Evolutionary conservation across 2,329 filamentous ascomycete genomes (phyloP).

Genomic region (Alternaria arborescens): DNA sequence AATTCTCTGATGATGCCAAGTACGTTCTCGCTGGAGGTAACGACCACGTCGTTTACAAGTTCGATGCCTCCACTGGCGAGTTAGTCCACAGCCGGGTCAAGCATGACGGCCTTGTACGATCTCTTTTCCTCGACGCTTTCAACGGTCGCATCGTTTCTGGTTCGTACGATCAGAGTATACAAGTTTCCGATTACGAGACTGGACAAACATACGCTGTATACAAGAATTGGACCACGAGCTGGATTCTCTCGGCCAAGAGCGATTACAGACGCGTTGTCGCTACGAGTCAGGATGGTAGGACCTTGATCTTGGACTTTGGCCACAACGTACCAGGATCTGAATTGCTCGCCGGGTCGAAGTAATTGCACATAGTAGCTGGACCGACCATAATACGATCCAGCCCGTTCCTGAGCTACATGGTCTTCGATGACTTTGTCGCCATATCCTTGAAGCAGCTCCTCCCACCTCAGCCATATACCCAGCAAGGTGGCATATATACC

Average conservation of each 20-base stretch:
- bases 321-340: slow-evolving; percentile 64
- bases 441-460: not conserved
- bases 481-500: not conserved
- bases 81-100: slow-evolving; percentile 82
- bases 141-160: slow-evolving; percentile 89
- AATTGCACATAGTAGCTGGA: not conserved
- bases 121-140: slow-evolving; percentile 86
- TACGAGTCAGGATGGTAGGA: slow-evolving; percentile 91
- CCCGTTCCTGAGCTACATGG: not conserved
- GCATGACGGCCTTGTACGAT: slow-evolving; percentile 86
- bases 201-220: slow-evolving; percentile 83
- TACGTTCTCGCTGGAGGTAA: slow-evolving; percentile 95
- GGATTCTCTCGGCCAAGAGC: slow-evolving; percentile 95
- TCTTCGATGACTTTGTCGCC: not conserved
- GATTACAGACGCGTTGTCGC: slow-evolving; percentile 95
- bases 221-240: slow-evolving; percentile 94
- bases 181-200: slow-evolving; percentile 87
- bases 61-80: slow-evolving; percentile 89
- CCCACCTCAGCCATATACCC: not conserved
- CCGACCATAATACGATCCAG: not conserved
- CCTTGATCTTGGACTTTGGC: slow-evolving; percentile 93
- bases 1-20: slow-evolving; percentile 94
- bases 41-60: slow-evolving; percentile 94
- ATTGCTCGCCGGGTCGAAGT: slow-evolving; percentile 49
- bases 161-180: slow-evolving; percentile 94